phyloP scores from a whole-genome alignment of 768 basidiomycete species.

The Pleurotus salmoneostramineus region DNA sequence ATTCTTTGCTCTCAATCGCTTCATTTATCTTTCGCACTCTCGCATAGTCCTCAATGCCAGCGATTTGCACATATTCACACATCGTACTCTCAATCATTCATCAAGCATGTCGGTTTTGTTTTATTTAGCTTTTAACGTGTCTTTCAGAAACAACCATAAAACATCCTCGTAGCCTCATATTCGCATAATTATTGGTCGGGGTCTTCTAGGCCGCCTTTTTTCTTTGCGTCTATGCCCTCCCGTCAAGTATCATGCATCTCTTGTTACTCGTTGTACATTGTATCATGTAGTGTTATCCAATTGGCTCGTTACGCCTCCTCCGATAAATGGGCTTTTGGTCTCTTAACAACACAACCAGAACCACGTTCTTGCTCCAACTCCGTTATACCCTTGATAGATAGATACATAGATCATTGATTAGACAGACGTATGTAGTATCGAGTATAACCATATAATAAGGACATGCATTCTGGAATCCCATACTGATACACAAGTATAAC shows the following conservation, averaged over 20 bases:
- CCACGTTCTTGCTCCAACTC: no score
- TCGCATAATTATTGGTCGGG: slow-evolving; percentile 1
- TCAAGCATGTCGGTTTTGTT: background rate
- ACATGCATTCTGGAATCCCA: no score
- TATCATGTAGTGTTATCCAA: slow-evolving; percentile 7
- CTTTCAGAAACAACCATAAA: background rate
- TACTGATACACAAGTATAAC: no score
- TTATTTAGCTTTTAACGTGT: background rate
- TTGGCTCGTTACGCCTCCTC: background rate
- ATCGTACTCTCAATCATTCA: no score
- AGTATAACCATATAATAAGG: no score
- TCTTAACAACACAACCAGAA: no score
- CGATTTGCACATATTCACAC: background rate
- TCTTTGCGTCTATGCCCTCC: background rate
- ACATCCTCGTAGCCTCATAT: background rate
- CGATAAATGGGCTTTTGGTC: background rate
- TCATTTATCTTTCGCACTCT: background rate
- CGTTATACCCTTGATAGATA: no score
- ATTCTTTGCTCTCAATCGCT: background rate
- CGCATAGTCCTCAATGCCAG: background rate
- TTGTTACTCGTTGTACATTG: slow-evolving; percentile 3
- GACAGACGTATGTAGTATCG: no score
- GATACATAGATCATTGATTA: no score
- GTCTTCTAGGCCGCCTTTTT: background rate
- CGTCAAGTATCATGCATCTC: background rate